Evolutionary conservation across 768 basidiomycete genomes (phyloP).

Genomic region (Omphalotus guepiniiformis): DNA sequence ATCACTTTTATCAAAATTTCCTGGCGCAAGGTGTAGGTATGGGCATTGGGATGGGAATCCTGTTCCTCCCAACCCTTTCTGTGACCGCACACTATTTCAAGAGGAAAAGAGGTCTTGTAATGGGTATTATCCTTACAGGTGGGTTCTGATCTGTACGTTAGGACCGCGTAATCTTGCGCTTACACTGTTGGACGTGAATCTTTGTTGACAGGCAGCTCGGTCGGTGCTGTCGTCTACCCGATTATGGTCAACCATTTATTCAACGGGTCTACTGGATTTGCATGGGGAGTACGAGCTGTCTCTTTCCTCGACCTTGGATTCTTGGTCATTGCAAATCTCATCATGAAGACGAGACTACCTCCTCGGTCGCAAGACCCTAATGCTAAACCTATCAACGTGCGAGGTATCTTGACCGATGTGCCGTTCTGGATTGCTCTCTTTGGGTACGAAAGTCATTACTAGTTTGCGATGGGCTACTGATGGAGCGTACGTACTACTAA

Average conservation of each 20-base stretch:
- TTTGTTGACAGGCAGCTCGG: conserved; percentile 25
- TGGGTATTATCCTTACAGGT: conserved; percentile 45
- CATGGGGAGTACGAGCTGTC: conserved; percentile 40
- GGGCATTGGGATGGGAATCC: conserved; percentile 38
- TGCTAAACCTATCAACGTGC: neutral
- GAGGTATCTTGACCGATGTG: neutral
- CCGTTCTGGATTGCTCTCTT: neutral
- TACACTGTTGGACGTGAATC: no score
- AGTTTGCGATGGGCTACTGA: no score
- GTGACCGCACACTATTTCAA: conserved; percentile 45
- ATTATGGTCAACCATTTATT: conserved; percentile 50
- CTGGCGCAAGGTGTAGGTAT: conserved; percentile 39
- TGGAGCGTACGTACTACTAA: no score
- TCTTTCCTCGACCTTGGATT: conserved; percentile 34
- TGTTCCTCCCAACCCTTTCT: conserved; percentile 42
- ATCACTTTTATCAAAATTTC: conserved; percentile 27
- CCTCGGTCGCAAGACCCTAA: conserved; percentile 16
- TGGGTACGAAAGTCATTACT: no score
- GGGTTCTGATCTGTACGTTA: neutral
- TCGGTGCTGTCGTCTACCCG: conserved; percentile 44
- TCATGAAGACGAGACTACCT: conserved; percentile 29
- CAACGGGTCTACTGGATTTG: conserved; percentile 36
- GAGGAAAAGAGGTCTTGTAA: conserved; percentile 35
- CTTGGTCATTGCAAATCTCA: conserved; percentile 32
- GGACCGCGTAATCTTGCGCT: no score